Evolutionary conservation across 305 asterid genomes (phyloP).

Genomic region (Fraxinus sp.): DNA sequence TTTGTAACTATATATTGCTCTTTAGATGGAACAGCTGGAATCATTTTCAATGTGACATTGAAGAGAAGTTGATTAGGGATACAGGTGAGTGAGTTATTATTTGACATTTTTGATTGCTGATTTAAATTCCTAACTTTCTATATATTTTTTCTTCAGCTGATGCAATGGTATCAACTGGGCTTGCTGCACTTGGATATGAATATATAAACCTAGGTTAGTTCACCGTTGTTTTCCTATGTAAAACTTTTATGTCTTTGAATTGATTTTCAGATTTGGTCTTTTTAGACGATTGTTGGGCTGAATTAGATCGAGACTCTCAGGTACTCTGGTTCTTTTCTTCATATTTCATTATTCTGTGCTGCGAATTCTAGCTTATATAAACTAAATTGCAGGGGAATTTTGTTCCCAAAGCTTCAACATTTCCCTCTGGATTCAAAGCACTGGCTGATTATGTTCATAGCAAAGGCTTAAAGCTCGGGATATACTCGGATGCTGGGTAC

Average conservation of each 20-base stretch:
- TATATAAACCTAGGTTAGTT: slow-evolving; percentile 59
- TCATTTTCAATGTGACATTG: slow-evolving; percentile 60
- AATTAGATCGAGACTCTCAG: slow-evolving; percentile 64
- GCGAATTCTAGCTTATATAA: not conserved
- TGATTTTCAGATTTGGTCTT: not conserved
- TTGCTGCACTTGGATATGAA: slow-evolving; percentile 66
- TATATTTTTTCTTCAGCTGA: slow-evolving; percentile 46
- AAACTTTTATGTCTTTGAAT: not conserved
- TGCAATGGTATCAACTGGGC: slow-evolving; percentile 68
- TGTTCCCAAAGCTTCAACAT: slow-evolving; percentile 58
- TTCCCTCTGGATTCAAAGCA: slow-evolving; percentile 79
- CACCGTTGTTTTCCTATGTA: not conserved
- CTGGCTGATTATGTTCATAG: slow-evolving; percentile 73
- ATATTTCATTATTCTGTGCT: not conserved
- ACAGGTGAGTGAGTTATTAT: slow-evolving; percentile 51
- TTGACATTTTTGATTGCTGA: not conserved
- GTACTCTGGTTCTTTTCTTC: slow-evolving; percentile 25
- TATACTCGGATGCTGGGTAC: slow-evolving; percentile 80
- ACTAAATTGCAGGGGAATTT: slow-evolving; percentile 52
- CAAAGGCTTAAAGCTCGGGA: slow-evolving; percentile 76
- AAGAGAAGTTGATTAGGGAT: slow-evolving; percentile 58
- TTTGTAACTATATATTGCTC: not conserved
- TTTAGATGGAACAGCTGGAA: slow-evolving; percentile 90
- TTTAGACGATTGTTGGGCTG: slow-evolving; percentile 92
- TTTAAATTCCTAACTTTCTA: not conserved